phyloP scores from a whole-genome alignment of 2,329 filamentous ascomycete genomes.

The Pseudogymnoascus sp. region DNA sequence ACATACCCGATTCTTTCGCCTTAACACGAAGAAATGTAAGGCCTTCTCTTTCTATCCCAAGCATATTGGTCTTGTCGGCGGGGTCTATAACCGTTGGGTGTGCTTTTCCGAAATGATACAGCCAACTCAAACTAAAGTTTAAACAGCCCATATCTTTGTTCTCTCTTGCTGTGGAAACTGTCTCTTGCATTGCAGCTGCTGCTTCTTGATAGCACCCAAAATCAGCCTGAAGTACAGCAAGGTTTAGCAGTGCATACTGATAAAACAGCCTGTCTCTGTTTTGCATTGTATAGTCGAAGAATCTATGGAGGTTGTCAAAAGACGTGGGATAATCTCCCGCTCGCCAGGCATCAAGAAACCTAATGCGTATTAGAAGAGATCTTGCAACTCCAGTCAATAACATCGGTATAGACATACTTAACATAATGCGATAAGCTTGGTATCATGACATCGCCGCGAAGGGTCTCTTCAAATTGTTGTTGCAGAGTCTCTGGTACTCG shows the following conservation, averaged over 20 bases:
- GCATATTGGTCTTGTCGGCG: constrained; percentile 62
- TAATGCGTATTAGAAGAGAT: constrained; percentile 28
- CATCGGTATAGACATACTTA: constrained; percentile 37
- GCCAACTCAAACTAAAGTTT: constrained; percentile 92
- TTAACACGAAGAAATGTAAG: constrained; percentile 77
- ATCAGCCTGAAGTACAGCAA: constrained; percentile 88
- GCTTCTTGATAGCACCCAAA: constrained; percentile 89
- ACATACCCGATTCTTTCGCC: constrained; percentile 79
- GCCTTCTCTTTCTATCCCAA: constrained; percentile 72
- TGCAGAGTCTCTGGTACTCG: constrained; percentile 69
- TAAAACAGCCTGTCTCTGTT: constrained; percentile 77
- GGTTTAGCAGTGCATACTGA: constrained; percentile 88
- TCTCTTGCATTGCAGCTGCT: constrained; percentile 88
- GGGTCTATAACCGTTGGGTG: constrained; percentile 68
- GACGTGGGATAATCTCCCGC: constrained; percentile 83
- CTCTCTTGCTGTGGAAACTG: constrained; percentile 87
- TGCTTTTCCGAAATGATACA: constrained; percentile 86
- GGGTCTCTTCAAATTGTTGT: constrained; percentile 58
- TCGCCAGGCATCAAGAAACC: constrained; percentile 87
- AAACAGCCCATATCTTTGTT: constrained; percentile 87
- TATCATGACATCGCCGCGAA: constrained; percentile 57
- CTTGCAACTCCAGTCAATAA: constrained; percentile 14
- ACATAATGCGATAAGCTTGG: constrained; percentile 72
- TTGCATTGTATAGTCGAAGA: constrained; percentile 95
- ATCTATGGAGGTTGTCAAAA: constrained; percentile 85